Percentiles rank a stretch among this genome's conserved stretches.
Conservation (phyloP, 305 asterid genomes). For the Rubia peregrina region DNA sequence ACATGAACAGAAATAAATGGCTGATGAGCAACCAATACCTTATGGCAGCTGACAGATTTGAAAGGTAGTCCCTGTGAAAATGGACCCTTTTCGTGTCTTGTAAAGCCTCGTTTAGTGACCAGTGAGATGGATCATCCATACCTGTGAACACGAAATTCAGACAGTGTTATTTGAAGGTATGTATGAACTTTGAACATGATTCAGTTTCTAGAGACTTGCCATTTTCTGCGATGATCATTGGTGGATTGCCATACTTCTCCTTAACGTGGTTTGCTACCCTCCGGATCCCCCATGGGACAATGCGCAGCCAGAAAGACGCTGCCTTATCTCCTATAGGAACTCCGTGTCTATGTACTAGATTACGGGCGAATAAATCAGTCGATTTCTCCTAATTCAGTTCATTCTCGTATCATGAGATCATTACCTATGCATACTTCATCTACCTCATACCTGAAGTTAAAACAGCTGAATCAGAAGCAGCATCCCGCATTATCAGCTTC, state of each 20-base stretch:
- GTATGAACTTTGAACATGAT: not conserved
- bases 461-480: constrained; percentile 61
- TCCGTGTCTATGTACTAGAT: constrained; percentile 60
- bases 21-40: constrained; percentile 28
- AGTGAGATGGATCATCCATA: constrained; percentile 59
- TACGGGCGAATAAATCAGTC: not conserved
- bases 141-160: constrained; percentile 34
- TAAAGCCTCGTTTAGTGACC: constrained; percentile 33
- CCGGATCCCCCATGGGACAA: constrained; percentile 80
- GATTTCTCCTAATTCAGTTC: constrained; percentile 4
- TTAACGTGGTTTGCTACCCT: constrained; percentile 54
- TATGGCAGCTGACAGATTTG: constrained; percentile 76
- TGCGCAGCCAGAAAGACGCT: constrained; percentile 50
- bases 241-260: constrained; percentile 62
- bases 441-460: constrained; percentile 53
- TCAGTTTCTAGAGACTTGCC: constrained; percentile 26
- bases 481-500: constrained; percentile 51
- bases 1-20: not conserved
- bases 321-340: constrained; percentile 64
- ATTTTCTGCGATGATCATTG: constrained; percentile 62
- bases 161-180: not conserved
- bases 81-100: constrained; percentile 60
- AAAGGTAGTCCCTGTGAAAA: constrained; percentile 66
- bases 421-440: not conserved
- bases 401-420: not conserved